Conservation (phyloP, 2,329 filamentous ascomycete genomes). For the Dactylella cylindrospora region DNA sequence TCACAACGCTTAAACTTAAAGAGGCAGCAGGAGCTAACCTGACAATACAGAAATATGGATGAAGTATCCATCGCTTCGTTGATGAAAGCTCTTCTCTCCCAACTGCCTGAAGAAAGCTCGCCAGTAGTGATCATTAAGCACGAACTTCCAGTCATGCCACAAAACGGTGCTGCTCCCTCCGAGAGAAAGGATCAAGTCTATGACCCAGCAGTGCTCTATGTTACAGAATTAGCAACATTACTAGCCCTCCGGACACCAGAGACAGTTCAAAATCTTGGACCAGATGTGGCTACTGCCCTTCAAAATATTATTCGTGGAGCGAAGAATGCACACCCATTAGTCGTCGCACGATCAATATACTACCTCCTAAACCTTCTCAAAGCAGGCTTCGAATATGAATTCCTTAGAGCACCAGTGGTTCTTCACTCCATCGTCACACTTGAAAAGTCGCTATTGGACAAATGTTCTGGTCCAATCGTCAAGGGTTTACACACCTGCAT, state of each 20-base stretch:
- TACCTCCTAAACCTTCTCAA: conserved; percentile 82
- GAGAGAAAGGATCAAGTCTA: conserved; percentile 66
- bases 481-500: conserved; percentile 80
- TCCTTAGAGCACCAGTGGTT: conserved; percentile 85
- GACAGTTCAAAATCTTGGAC: conserved; percentile 72
- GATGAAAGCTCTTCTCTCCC: conserved; percentile 72
- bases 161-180: conserved; percentile 61
- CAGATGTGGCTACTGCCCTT: conserved; percentile 76
- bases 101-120: conserved; percentile 82
- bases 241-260: conserved; percentile 74
- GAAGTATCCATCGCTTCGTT: conserved; percentile 52
- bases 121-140: conserved; percentile 86
- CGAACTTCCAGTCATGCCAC: conserved; percentile 68
- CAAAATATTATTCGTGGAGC: conserved; percentile 79
- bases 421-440: conserved; percentile 89
- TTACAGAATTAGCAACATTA: conserved; percentile 86
- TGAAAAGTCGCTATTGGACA: conserved; percentile 72
- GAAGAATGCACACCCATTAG: conserved; percentile 75
- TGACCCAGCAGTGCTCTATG: conserved; percentile 81
- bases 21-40: conserved; percentile 1
- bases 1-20: conserved; percentile 40
- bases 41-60: conserved; percentile 26
- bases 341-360: conserved; percentile 78
- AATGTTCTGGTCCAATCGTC: conserved; percentile 72
- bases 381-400: conserved; percentile 85